These are phyloP conservation scores for Aspergillus spinulosporus DNA, from an alignment of 2,329 filamentous ascomycete genomes.

Conservation along the genomic window DNA sequence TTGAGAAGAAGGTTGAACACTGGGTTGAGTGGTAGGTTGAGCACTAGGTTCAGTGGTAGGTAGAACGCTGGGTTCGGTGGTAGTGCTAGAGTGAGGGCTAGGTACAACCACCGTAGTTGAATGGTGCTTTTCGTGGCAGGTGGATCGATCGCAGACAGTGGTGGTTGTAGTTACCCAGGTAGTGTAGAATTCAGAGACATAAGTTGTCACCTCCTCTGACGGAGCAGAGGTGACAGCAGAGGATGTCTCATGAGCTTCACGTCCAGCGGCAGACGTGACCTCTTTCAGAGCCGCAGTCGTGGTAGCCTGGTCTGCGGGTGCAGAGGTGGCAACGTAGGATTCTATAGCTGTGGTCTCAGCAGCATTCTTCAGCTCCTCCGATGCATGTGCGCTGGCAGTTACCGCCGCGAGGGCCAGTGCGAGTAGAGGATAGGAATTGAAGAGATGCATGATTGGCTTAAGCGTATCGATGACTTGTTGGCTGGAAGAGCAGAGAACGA, in stretches of 20 bases:
- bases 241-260: background rate
- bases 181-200: background rate
- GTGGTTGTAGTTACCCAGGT: slow-evolving; percentile 4
- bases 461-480: background rate
- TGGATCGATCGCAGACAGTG: slow-evolving; percentile 1
- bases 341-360: background rate
- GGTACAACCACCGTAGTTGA: slow-evolving; percentile 4
- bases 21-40: background rate
- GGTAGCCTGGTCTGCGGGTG: background rate
- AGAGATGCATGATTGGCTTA: slow-evolving; percentile 32
- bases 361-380: slow-evolving; percentile 1
- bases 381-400: slow-evolving; percentile 15
- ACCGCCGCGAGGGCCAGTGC: slow-evolving; percentile 24
- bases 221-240: background rate
- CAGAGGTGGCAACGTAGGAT: background rate
- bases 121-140: slow-evolving; percentile 5
- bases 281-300: background rate
- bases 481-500: background rate
- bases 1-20: no score
- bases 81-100: slow-evolving; percentile 13
- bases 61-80: background rate
- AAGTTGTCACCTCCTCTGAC: background rate
- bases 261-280: background rate
- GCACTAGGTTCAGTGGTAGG: no score
- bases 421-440: slow-evolving; percentile 20